Evolutionary conservation across 2,329 filamentous ascomycete species (phyloP), one percentile per base, ranked within the genome.

Genomic region (Teratosphaeria pseudoeucalypti): DNA sequence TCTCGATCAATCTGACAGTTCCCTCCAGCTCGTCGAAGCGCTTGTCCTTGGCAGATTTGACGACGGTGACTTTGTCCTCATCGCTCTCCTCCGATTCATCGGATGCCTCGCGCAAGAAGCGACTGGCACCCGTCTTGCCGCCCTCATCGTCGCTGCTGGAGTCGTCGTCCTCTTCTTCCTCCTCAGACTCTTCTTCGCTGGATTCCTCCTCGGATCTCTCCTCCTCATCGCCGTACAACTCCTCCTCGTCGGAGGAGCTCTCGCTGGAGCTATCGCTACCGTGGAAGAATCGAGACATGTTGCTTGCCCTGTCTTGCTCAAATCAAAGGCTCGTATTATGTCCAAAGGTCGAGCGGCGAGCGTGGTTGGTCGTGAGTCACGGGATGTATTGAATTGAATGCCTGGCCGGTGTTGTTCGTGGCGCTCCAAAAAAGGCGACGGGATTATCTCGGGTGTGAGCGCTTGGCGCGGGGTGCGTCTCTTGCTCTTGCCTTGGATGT

Each of bases 31-130:
- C 95, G 72, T 96, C 92, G 66, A 90, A 82, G 63, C 94, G 85
- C 84, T 99, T 99, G 81, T 97, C 91, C 79, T 97, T 97, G 71
- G 92, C 92, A 76, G 91, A 96, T 83, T 95, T 96, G 72, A 97
- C 89, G 69, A 94, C 85, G 70, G 87, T 90, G 65, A 87, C 85
- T 66, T 85, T 84, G 65, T 96, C 92, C 65, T 94, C 92, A 73
- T 91, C 92, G 70, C 82, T 85, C 70, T 87, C 90, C 56, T 94
- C 90, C 61, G 84, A 83, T 39, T 75, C 79, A 66, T 84, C 86
- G 14, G 67, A 69, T 14, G 61, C 67, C 68, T 86, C 84, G 71
- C 81, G 85, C 83, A 97, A 85, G 86, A 99, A 99, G 72, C 85
- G 84, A 71, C 81, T 86, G 65, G 88, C 87, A 73, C 92, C 92